Base-by-base conservation (phyloP, 345 rosid genomes). In the Ricinus communis region DNA sequence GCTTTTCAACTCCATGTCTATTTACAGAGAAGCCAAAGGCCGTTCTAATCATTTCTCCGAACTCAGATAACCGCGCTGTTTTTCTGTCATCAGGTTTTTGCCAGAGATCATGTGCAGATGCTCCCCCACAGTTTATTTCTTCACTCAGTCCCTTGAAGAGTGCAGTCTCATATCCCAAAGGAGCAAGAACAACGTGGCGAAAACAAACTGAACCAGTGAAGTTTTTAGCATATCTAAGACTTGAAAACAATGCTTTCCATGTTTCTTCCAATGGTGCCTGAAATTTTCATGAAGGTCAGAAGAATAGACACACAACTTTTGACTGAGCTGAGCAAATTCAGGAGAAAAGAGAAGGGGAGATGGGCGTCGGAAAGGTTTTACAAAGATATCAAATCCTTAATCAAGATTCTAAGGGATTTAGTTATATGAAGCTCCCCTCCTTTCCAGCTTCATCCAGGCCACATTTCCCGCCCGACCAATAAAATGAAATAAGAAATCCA, bases 11-110 rank as follows among this genome's bases (percentile, higher is more conserved):
- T 8, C 68, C 83, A 69, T 83, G 89, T 56, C 86, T 81, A 75
- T 84, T 82, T 28, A 88, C 85, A 4, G 83, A 85, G 65, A 90
- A 85, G 65, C 87, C 95, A 61, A 91, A 95, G 25, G 97, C 80
- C 55, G 92, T 77, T 85, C 91, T 86, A 71, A 88, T 90, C 93
- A 95, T 88, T 79, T 95, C 99, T 47, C 97, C 99, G 66, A 94
- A 91, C 83, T 94, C 96, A 15, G 93, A 86, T 45, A 94, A 74
- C 18, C 97, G 77, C 1, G 97, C 93, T 5, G 97, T 89, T 73
- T 82, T 92, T 8, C 11, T 56, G 47, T 78, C 76, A 67, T 90
- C 88, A 3, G 92, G 93, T 66, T 74, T 89, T 80, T 75, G 86
- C 93, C 90, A 81, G 12, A 90, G 87, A 41, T 82, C 90, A 5